Evolutionary conservation across 2,329 filamentous ascomycete genomes (phyloP), one percentile per base, ranked within the genome.

Genomic region (Onygena corvina): DNA sequence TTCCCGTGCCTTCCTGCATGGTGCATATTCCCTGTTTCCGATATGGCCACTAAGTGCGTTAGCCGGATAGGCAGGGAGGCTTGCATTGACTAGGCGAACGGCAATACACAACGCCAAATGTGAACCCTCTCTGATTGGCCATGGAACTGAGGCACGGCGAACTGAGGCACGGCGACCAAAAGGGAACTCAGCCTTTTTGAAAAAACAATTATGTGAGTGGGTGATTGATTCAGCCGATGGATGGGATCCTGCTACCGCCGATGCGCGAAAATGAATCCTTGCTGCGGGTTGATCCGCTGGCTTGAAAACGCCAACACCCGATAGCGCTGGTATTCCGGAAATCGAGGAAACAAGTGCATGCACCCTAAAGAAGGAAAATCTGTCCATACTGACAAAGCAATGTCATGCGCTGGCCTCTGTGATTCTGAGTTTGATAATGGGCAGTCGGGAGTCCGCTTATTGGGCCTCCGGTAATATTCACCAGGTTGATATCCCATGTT

Each of bases 101-200:
- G 36, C 36, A 42, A 42, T 42, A 25, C 36, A 27, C 36, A 42
- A 42, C 21, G 36, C 21, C 18, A 23, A 6, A 5, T 21, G 18
- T 42, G 11, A 42, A 7, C 4, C 9, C 12, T 18, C 20, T 25
- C 7, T 42, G 36, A 42, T 42, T 42, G 36, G 36, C 21, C 9
- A 25, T 31, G 44, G 27, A 8, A 20, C 12, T 46, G 30, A 31
- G 33, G 44, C 44, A 46, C 44, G 27, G 27, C 27, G 44, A 46
- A 25, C 44, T 20, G 33, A 46, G 4, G n/a, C 44, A 46, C 44
- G 27, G 27, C 27, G 44, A 46, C 44, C 44, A 33, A 46, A 46
- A 5, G n/a, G 27, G 44, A 20, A 46, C 21, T 46, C 30, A 23
- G 27, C 14, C 27, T 21, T 20, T 33, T 42, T n/a, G 16, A 40